Evolutionary conservation across 1,284 basidiomycete genomes (phyloP), one percentile per base, ranked within the genome.

Genomic region (Pseudozyma hubeiensis): DNA sequence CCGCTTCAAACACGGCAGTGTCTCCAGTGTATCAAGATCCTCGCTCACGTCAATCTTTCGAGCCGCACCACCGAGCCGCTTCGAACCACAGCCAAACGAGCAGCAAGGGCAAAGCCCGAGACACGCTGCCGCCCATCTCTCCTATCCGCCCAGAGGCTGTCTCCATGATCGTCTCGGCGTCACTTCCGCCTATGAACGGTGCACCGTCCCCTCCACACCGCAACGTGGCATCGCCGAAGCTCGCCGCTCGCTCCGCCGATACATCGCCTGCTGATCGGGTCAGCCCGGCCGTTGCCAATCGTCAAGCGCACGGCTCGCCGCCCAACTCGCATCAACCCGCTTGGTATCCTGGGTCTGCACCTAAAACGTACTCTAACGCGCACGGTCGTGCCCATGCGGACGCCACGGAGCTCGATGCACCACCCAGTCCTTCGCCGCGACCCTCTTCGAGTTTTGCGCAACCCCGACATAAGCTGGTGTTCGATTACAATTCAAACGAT

Each of bases 31-130:
- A 64, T 17, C 53, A 56, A 24, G 70, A 67, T 33, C 33, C 53
- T 6, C 60, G 57, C 30, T 61, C 59, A 24, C 59, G 64, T 0
- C 61, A 64, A 37, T 10, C 55, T 10, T 63, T 37, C 35, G 56
- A 63, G 9, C 39, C 69, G 2, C 69, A 72, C 29, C 58, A 67
- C n/a, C 30, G 69, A 10, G 55, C 64, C n/a, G 52, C 69, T 19
- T 72, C 69, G 16, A 66, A 63, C n/a, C 66, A 69, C 30, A 69
- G 66, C 35, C 60, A 63, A 34, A 37, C 37, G 1, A 69, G 66
- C 53, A 60, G 56, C 56, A 66, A 60, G 30, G 56, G 55, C 40
- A 66, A 63, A 35, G 24, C 30, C 16, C 58, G 69, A 19, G 69
- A 66, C 16, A 51, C 52, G 6, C 53, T 72, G 41, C 59, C 59